phyloP scores from a whole-genome alignment of 225 moss, liverwort and hornwort species.

The Anthoceros angustus region DNA sequence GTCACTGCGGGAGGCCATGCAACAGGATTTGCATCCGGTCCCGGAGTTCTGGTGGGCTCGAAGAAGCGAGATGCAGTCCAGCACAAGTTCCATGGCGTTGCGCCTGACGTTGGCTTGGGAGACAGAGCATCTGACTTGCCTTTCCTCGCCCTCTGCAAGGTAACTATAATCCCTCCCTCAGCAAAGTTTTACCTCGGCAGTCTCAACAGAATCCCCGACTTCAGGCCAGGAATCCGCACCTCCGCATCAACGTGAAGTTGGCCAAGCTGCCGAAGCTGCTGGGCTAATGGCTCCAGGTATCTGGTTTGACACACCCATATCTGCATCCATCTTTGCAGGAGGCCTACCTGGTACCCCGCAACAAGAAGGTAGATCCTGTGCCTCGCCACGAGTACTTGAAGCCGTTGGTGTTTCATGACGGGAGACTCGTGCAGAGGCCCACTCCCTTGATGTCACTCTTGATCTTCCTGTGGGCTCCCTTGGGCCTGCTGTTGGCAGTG shows the following conservation, averaged over 20 bases:
- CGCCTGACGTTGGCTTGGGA: constrained; percentile 23
- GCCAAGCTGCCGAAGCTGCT: not conserved
- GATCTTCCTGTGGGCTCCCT: constrained; percentile 19
- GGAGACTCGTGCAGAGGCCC: constrained; percentile 25
- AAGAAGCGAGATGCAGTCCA: constrained; percentile 18
- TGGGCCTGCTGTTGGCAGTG: constrained; percentile 23
- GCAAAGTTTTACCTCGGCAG: too few relatives aligned
- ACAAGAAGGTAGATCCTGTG: constrained; percentile 11
- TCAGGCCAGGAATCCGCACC: not conserved
- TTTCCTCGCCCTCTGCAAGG: constrained; percentile 33
- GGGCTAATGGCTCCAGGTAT: too few relatives aligned
- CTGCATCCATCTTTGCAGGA: constrained; percentile 14
- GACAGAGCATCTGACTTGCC: constrained; percentile 20
- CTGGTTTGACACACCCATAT: too few relatives aligned
- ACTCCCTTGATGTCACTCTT: constrained; percentile 19
- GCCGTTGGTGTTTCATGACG: constrained; percentile 27
- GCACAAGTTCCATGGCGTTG: constrained; percentile 10
- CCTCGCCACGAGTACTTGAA: constrained; percentile 14
- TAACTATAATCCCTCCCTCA: not conserved
- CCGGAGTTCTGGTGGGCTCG: constrained; percentile 22
- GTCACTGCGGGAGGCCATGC: constrained; percentile 23
- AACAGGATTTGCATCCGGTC: constrained; percentile 22
- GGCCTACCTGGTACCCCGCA: constrained; percentile 22
- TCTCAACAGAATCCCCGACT: not conserved
- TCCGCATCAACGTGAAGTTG: not conserved